A percentile compares a stretch with the other conserved stretches of the same genome.
phyloP scores from a whole-genome alignment of 345 rosid genomes.

The Eucalyptus grandis region DNA sequence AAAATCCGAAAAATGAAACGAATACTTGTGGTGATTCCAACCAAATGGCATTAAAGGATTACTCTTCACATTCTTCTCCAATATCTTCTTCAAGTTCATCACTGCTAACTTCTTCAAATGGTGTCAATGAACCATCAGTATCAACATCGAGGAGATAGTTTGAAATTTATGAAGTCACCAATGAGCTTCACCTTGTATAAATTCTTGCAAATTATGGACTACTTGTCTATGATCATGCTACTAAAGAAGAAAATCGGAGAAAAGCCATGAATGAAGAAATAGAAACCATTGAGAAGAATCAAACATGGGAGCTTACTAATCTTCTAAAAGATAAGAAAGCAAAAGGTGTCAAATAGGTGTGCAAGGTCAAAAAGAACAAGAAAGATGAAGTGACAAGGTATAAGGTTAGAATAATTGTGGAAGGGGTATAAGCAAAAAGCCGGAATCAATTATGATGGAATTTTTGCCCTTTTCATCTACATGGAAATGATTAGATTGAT shows the following conservation, averaged over 20 bases:
- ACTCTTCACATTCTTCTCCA: background rate
- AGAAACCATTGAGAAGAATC: background rate
- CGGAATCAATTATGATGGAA: background rate
- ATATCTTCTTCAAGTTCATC: background rate
- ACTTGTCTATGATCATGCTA: background rate
- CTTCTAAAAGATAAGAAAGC: background rate
- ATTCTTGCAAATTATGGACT: background rate
- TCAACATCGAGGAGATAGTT: background rate
- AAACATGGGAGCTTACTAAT: background rate
- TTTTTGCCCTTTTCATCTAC: background rate
- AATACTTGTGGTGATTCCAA: background rate
- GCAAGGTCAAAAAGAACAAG: background rate
- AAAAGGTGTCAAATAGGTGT: background rate
- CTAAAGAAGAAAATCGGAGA: background rate
- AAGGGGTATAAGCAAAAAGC: background rate
- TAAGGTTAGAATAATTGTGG: background rate
- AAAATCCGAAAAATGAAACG: background rate
- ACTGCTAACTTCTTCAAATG: background rate
- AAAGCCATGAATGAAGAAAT: background rate
- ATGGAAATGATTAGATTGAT: background rate
- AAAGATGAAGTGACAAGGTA: background rate
- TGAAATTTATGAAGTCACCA: background rate
- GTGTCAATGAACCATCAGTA: background rate
- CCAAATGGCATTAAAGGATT: background rate
- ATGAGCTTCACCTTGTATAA: background rate